Conservation (phyloP, 2,329 filamentous ascomycete species). For the Truncatella angustata region DNA sequence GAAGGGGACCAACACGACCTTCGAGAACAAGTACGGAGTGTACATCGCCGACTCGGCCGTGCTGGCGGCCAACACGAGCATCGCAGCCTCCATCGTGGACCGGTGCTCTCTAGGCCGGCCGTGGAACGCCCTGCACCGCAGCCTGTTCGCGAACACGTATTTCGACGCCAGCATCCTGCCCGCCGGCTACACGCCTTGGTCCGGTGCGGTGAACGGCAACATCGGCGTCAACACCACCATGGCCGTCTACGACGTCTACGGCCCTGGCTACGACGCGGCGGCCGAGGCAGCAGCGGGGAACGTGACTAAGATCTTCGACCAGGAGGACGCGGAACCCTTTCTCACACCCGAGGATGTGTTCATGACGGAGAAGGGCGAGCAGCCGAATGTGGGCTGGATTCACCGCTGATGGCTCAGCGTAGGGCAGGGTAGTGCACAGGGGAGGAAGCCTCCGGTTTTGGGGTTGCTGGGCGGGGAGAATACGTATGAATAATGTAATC, state of each 20-base stretch:
- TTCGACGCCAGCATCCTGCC: slow-evolving; percentile 53
- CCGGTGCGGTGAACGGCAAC: slow-evolving; percentile 33
- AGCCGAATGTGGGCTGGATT: slow-evolving; percentile 8
- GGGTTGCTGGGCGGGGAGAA: too few relatives aligned
- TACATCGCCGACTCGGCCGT: slow-evolving; percentile 59
- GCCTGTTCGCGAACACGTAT: slow-evolving; percentile 54
- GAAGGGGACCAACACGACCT: slow-evolving; percentile 66
- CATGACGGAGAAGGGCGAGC: slow-evolving; percentile 1
- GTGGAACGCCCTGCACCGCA: slow-evolving; percentile 58
- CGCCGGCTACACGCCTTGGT: slow-evolving; percentile 56
- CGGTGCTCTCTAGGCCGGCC: slow-evolving; percentile 59
- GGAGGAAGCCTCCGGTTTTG: too few relatives aligned
- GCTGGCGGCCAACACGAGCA: slow-evolving; percentile 51
- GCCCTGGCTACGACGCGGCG: slow-evolving; percentile 51
- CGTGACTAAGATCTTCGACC: slow-evolving; percentile 45
- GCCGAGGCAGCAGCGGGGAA: slow-evolving; percentile 35
- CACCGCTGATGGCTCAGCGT: neutral
- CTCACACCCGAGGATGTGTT: slow-evolving; percentile 6
- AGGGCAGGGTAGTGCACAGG: neutral
- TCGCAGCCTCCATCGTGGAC: slow-evolving; percentile 33
- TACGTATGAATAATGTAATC: too few relatives aligned
- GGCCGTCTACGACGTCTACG: slow-evolving; percentile 53
- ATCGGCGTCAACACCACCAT: slow-evolving; percentile 47
- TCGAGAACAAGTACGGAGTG: slow-evolving; percentile 64
- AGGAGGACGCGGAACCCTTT: slow-evolving; percentile 19